Conservation (phyloP, 495 filamentous ascomycete genomes). For the Penicillium soppii region DNA sequence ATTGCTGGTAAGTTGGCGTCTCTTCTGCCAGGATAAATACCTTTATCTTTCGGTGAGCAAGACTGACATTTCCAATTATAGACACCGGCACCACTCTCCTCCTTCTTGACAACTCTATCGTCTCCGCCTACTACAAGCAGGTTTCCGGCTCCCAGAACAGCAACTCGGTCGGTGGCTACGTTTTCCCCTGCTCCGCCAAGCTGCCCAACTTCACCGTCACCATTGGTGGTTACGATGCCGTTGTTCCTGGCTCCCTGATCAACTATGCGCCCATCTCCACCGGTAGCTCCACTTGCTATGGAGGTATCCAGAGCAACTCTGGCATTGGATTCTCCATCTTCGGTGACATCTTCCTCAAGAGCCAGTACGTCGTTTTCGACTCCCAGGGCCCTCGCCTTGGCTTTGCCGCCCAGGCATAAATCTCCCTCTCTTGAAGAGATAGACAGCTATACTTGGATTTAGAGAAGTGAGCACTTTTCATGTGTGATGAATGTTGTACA, state of each 20-base stretch:
- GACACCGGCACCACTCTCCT: slow-evolving; percentile 75
- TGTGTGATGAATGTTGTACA: slow-evolving; percentile 3
- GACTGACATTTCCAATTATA: slow-evolving; percentile 3
- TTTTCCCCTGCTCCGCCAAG: slow-evolving; percentile 61
- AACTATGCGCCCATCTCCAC: slow-evolving; percentile 43
- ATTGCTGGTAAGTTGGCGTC: slow-evolving; percentile 35
- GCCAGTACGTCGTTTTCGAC: slow-evolving; percentile 76
- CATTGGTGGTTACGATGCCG: slow-evolving; percentile 48
- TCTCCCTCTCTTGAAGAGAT: neutral
- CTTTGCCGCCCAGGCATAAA: slow-evolving; percentile 53
- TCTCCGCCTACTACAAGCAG: slow-evolving; percentile 61
- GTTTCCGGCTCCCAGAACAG: slow-evolving; percentile 52
- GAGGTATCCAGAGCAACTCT: slow-evolving; percentile 61
- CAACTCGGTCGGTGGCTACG: slow-evolving; percentile 57
- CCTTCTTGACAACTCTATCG: slow-evolving; percentile 56
- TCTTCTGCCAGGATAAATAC: neutral
- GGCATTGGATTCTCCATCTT: slow-evolving; percentile 68
- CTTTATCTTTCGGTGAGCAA: neutral
- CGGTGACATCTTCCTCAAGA: slow-evolving; percentile 78
- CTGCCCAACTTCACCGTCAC: slow-evolving; percentile 63
- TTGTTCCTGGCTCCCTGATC: slow-evolving; percentile 43
- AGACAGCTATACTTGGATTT: too few species aligned
- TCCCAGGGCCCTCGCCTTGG: slow-evolving; percentile 55
- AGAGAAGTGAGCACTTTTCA: neutral
- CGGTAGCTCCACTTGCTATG: slow-evolving; percentile 56